Evolutionary conservation across 257 asterid species (phyloP).

Genomic region (Solanum dulcamara): DNA sequence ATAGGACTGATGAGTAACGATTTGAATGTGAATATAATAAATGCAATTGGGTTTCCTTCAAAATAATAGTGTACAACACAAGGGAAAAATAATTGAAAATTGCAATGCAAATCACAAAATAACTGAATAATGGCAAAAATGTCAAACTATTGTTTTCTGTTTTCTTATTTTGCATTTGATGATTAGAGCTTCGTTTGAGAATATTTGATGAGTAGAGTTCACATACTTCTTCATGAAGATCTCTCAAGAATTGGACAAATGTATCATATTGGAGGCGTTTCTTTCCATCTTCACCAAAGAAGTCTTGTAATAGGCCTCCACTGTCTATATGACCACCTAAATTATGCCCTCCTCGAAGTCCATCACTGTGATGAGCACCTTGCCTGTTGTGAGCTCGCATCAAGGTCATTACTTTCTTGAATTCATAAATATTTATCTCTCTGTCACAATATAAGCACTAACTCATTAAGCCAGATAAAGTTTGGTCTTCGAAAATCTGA

Average conservation of each 20-base stretch:
- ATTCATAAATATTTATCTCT: conserved; percentile 64
- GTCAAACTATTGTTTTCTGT: neutral
- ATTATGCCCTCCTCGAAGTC: conserved; percentile 65
- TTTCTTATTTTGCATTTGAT: neutral
- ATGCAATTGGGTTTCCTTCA: neutral
- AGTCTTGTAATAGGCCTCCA: conserved; percentile 72
- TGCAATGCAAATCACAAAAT: neutral
- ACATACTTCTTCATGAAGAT: conserved; percentile 74
- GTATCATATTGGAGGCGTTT: conserved; percentile 49
- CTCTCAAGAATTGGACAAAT: conserved; percentile 62
- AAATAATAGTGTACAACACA: neutral
- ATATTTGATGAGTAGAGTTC: neutral
- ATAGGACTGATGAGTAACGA: neutral
- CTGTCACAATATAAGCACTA: conserved; percentile 19
- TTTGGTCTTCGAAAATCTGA: neutral
- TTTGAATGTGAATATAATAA: neutral
- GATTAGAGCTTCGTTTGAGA: neutral
- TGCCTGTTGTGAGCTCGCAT: conserved; percentile 88
- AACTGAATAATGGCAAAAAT: neutral
- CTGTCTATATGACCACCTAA: conserved; percentile 56
- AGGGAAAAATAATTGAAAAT: neutral
- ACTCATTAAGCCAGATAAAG: neutral
- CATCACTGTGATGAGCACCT: conserved; percentile 64
- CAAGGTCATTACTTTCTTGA: conserved; percentile 79
- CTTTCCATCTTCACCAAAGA: conserved; percentile 69